These are phyloP conservation scores for Dentipellis fragilis DNA, from an alignment of 768 basidiomycete genomes.

Conservation along the genomic window DNA sequence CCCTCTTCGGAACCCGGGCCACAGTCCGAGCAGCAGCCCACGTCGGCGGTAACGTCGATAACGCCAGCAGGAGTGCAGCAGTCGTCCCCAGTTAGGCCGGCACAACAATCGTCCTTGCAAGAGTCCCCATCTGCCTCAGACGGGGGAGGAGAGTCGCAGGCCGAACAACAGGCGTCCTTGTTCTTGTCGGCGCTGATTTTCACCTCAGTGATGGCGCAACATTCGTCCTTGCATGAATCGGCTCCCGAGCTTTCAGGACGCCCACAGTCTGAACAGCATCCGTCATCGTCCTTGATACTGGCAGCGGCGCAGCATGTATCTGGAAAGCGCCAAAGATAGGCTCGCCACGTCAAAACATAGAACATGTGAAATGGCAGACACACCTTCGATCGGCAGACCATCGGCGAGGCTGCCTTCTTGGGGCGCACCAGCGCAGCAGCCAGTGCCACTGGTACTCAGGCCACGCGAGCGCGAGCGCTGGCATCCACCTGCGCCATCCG, in stretches of 20 bases:
- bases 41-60: too few species aligned
- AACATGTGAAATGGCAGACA: background rate
- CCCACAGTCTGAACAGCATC: slow-evolving; percentile 1
- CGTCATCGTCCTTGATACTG: background rate
- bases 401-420: background rate
- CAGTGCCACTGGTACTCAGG: background rate
- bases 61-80: too few species aligned
- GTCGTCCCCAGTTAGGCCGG: background rate
- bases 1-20: background rate
- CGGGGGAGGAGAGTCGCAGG: background rate
- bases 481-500: slow-evolving; percentile 5
- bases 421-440: background rate
- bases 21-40: background rate
- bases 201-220: background rate
- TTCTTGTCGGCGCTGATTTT: too few species aligned
- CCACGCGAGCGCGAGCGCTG: background rate
- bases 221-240: background rate
- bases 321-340: background rate
- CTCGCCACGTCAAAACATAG: background rate
- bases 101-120: background rate
- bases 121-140: background rate
- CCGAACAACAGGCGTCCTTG: background rate
- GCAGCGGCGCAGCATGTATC: background rate
- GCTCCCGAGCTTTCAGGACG: too few species aligned
- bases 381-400: background rate